Evolutionary conservation across 257 asterid species (phyloP).

Genomic region (Phtheirospermum japonicum): DNA sequence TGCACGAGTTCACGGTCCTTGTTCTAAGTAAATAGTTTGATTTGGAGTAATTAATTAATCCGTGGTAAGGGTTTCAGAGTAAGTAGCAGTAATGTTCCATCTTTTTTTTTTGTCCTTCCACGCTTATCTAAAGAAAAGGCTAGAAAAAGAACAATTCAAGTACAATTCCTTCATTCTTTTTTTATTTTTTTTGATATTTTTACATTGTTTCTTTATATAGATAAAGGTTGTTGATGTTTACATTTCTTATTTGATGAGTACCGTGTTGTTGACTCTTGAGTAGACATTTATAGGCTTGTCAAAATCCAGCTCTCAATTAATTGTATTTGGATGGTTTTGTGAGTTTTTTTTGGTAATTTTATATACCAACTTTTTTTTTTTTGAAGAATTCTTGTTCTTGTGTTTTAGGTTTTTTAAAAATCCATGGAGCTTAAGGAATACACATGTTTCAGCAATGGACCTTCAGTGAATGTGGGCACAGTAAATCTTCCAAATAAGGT

Average conservation of each 20-base stretch:
- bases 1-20: background rate
- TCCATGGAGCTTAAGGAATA: conserved; percentile 57
- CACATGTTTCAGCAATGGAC: conserved; percentile 35
- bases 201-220: too few species aligned
- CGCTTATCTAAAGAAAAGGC: background rate
- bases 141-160: background rate
- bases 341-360: background rate
- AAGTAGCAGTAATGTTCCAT: conserved; percentile 1
- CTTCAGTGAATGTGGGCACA: conserved; percentile 46
- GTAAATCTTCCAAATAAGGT: conserved; percentile 42
- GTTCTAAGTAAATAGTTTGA: background rate
- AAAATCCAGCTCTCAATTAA: background rate
- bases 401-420: conserved; percentile 42
- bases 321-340: conserved; percentile 5
- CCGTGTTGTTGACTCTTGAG: conserved; percentile 2
- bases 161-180: too few species aligned
- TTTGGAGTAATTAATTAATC: background rate
- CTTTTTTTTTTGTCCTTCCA: background rate
- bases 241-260: background rate
- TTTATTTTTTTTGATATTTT: too few species aligned
- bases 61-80: conserved; percentile 16
- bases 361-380: background rate
- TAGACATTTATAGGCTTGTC: background rate
- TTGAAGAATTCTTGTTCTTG: conserved; percentile 26
- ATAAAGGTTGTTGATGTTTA: background rate